These are phyloP conservation scores for Pseudopediastrum boryanum DNA, from an alignment of 139 green algal species.

Conservation along the genomic window DNA sequence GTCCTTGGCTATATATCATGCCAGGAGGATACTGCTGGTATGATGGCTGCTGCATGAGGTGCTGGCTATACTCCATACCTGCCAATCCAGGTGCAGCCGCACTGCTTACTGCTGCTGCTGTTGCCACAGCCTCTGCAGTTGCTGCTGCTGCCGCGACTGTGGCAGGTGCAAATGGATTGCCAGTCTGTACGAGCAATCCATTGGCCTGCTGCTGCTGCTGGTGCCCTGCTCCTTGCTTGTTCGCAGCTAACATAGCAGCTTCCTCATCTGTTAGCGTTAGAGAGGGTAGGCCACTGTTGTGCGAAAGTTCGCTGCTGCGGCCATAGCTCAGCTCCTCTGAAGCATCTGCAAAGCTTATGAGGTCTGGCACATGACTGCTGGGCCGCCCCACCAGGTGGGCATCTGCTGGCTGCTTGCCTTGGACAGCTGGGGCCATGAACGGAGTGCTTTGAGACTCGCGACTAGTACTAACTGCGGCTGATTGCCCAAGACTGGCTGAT, in stretches of 20 bases:
- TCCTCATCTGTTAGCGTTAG: conserved; percentile 3
- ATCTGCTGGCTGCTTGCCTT: background rate
- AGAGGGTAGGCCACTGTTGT: conserved; percentile 15
- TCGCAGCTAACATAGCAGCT: background rate
- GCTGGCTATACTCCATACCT: conserved; percentile 5
- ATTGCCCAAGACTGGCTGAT: no score
- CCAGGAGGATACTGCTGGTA: no score
- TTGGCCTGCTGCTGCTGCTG: background rate
- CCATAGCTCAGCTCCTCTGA: conserved; percentile 1
- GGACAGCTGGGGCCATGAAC: no score
- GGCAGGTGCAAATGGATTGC: background rate
- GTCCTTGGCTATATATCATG: no score
- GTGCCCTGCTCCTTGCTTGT: background rate
- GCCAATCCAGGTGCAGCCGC: background rate
- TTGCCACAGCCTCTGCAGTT: background rate
- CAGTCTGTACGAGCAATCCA: no score
- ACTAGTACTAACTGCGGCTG: no score
- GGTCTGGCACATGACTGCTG: conserved; percentile 1
- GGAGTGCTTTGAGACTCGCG: no score
- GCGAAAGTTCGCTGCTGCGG: background rate
- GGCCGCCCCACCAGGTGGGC: background rate
- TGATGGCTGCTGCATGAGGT: background rate
- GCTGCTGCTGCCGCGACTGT: conserved; percentile 15
- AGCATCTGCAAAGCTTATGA: conserved; percentile 21
- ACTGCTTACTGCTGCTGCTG: conserved; percentile 3